phyloP scores from a whole-genome alignment of 495 filamentous ascomycete species.

The Penicillium maclennaniae region DNA sequence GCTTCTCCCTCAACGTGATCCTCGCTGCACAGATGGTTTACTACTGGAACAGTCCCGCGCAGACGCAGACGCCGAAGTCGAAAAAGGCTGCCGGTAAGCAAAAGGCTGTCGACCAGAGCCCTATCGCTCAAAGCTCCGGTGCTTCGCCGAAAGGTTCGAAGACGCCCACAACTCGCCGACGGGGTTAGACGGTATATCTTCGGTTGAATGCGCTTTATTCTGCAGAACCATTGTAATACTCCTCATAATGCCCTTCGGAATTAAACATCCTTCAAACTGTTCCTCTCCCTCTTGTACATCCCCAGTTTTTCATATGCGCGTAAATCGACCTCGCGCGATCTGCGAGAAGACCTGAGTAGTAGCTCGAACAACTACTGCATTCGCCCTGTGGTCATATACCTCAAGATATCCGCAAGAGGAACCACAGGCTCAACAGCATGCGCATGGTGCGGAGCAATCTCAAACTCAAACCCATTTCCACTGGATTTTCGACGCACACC shows the following conservation, averaged over 20 bases:
- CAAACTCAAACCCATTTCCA: constrained; percentile 38
- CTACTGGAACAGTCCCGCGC: constrained; percentile 79
- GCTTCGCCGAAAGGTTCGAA: constrained; percentile 31
- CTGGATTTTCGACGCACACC: constrained; percentile 39
- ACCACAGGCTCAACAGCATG: constrained; percentile 33
- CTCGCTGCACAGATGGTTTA: constrained; percentile 89
- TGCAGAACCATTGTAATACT: constrained; percentile 10
- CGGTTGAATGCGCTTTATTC: constrained; percentile 3
- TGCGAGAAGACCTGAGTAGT: not conserved
- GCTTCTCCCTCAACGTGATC: constrained; percentile 80
- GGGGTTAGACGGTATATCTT: constrained; percentile 31
- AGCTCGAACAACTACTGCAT: constrained; percentile 20
- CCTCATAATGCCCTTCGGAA: constrained; percentile 13
- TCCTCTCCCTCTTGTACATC: not conserved
- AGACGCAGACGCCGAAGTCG: constrained; percentile 35
- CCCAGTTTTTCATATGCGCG: not conserved
- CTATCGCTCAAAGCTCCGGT: constrained; percentile 35
- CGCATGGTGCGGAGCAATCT: constrained; percentile 37
- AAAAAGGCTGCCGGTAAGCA: constrained; percentile 34
- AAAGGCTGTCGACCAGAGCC: constrained; percentile 31
- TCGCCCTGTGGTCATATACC: constrained; percentile 53
- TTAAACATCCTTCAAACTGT: constrained; percentile 7
- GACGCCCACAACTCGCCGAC: constrained; percentile 47
- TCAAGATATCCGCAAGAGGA: constrained; percentile 49
- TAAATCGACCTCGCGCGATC: not conserved